phyloP scores from a whole-genome alignment of 2,329 filamentous ascomycete genomes.

The Aspergillus ibericus region DNA sequence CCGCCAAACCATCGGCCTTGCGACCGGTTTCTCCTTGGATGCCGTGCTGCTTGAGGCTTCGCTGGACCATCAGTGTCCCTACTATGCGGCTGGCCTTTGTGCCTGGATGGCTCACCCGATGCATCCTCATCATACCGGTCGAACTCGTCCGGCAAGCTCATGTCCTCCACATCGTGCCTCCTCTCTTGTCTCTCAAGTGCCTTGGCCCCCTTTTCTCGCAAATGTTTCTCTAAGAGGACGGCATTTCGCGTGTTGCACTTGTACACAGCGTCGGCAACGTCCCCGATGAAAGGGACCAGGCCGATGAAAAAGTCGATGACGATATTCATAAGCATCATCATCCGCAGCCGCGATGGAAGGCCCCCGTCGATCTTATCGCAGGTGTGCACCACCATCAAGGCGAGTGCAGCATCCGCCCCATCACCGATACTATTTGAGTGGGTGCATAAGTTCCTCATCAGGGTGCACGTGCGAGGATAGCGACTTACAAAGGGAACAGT shows the following conservation, averaged over 20 bases:
- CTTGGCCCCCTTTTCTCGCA: slow-evolving; percentile 43
- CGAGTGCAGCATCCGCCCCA: slow-evolving; percentile 69
- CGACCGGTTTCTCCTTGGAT: slow-evolving; percentile 24
- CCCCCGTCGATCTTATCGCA: slow-evolving; percentile 76
- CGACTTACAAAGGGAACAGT: slow-evolving; percentile 72
- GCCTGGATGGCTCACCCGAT: slow-evolving; percentile 21
- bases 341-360: slow-evolving; percentile 57
- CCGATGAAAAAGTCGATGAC: slow-evolving; percentile 51
- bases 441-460: not conserved
- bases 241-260: slow-evolving; percentile 52
- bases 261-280: slow-evolving; percentile 49
- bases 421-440: slow-evolving; percentile 65
- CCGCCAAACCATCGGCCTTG: slow-evolving; percentile 33
- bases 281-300: slow-evolving; percentile 53
- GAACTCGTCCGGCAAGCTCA: slow-evolving; percentile 41
- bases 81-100: slow-evolving; percentile 20
- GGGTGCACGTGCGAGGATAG: not conserved
- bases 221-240: slow-evolving; percentile 45
- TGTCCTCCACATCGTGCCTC: slow-evolving; percentile 30
- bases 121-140: slow-evolving; percentile 35
- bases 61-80: slow-evolving; percentile 20
- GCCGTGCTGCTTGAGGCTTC: slow-evolving; percentile 26
- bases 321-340: slow-evolving; percentile 80
- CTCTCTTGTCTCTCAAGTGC: slow-evolving; percentile 27
- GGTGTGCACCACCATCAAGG: slow-evolving; percentile 70